Percentiles rank a stretch among this genome's conserved stretches.
phyloP scores from a whole-genome alignment of 78 protist genomes.

The Monosiga brevicollis region DNA sequence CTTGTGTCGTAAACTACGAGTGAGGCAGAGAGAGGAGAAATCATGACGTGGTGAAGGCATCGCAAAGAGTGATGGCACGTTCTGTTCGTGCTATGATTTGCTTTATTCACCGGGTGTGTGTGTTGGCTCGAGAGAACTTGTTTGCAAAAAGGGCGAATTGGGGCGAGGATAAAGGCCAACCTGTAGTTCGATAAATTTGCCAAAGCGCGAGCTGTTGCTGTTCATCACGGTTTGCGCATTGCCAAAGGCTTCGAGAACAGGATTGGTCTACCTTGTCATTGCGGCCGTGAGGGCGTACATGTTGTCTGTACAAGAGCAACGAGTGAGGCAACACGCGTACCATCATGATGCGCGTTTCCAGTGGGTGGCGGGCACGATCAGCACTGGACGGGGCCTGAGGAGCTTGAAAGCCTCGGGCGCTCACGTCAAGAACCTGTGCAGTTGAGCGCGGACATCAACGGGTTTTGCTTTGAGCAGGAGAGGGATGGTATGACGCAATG shows the following conservation, averaged over 20 bases:
- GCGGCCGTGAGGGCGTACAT: background rate
- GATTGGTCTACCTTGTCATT: constrained; percentile 32
- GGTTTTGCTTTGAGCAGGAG: background rate
- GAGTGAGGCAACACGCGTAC: background rate
- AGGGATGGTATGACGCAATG: background rate
- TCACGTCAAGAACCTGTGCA: constrained; percentile 58
- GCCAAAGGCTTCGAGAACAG: constrained; percentile 90
- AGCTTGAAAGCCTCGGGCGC: constrained; percentile 2
- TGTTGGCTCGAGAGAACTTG: background rate
- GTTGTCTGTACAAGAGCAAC: background rate
- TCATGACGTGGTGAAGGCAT: background rate
- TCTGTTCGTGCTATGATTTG: too few relatives aligned
- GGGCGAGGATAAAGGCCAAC: background rate
- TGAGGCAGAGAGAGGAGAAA: background rate
- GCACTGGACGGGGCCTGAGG: background rate
- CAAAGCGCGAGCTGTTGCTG: constrained; percentile 49
- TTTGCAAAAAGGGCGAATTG: background rate
- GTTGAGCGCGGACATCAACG: background rate
- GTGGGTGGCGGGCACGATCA: background rate
- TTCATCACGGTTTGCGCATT: constrained; percentile 82
- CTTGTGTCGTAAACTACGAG: constrained; percentile 11
- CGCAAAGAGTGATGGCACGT: background rate
- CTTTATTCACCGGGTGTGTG: too few relatives aligned
- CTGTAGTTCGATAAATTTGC: constrained; percentile 30
- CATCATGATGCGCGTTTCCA: background rate